Evolutionary conservation across 306 rosid species (phyloP).

Genomic region (Dalbergia cochinchinensis): DNA sequence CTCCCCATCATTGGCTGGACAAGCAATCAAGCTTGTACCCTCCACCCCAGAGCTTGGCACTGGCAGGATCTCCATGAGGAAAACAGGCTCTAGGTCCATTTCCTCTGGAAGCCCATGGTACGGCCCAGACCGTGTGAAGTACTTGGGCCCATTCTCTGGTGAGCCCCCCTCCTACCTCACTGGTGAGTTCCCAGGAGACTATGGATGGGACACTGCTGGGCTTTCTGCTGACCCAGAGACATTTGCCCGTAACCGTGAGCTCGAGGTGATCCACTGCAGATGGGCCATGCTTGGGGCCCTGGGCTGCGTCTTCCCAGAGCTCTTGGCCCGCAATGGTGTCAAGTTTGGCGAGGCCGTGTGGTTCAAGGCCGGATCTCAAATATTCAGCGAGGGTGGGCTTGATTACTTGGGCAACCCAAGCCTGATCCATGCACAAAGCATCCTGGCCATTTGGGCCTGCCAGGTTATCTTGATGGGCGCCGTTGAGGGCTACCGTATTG

Average conservation of each 20-base stretch:
- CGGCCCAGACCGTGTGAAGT: constrained; percentile 45
- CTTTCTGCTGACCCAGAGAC: constrained; percentile 9
- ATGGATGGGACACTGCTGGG: constrained; percentile 14
- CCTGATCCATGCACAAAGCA: constrained; percentile 40
- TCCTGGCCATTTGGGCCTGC: constrained; percentile 39
- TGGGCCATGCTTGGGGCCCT: constrained; percentile 45
- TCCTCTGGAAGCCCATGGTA: constrained; percentile 4
- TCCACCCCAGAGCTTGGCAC: background rate
- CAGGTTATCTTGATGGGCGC: constrained; percentile 41
- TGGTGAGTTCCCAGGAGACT: constrained; percentile 5
- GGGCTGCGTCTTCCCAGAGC: constrained; percentile 39
- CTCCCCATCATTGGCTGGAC: constrained; percentile 39
- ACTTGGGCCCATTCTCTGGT: constrained; percentile 11
- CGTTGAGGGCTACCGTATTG: constrained; percentile 41
- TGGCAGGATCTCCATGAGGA: constrained; percentile 38
- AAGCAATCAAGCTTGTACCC: constrained; percentile 30
- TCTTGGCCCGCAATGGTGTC: constrained; percentile 42
- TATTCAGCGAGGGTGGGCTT: constrained; percentile 46
- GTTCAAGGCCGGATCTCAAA: constrained; percentile 46
- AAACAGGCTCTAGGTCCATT: background rate
- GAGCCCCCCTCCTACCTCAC: constrained; percentile 1
- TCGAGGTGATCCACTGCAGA: constrained; percentile 35
- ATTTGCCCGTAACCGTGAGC: background rate
- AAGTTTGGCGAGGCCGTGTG: constrained; percentile 40
- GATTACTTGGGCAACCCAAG: constrained; percentile 43